These are phyloP conservation scores for Nannochloropsis salina DNA, from an alignment of 108 stramenopile species.

Conservation along the genomic window DNA sequence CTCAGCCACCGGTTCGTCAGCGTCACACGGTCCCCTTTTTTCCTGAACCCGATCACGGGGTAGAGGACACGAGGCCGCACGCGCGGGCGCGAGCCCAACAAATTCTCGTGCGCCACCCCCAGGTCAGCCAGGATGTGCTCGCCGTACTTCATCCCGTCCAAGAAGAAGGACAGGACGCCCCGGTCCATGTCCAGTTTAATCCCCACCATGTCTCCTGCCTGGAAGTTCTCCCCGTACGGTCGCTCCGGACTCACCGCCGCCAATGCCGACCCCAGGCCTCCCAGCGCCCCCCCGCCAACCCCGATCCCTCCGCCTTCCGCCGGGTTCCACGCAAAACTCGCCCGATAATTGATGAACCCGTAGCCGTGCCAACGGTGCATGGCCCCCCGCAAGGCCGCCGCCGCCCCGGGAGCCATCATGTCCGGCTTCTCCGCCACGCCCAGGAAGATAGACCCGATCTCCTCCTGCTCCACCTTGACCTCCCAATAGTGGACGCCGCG, in stretches of 20 bases:
- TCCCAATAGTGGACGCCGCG: conserved; percentile 95
- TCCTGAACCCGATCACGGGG: conserved; percentile 85
- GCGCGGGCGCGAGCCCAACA: conserved; percentile 77
- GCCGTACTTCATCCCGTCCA: conserved; percentile 89
- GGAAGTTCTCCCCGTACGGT: conserved; percentile 81
- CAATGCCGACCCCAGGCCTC: conserved; percentile 65
- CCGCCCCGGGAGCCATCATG: not conserved
- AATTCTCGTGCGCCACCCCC: conserved; percentile 86
- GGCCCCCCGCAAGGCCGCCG: not conserved
- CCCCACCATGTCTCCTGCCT: conserved; percentile 82
- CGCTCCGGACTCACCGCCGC: conserved; percentile 52
- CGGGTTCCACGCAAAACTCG: conserved; percentile 53
- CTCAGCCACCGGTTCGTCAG: conserved; percentile 74
- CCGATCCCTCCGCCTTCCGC: conserved; percentile 53
- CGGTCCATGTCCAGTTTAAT: conserved; percentile 88
- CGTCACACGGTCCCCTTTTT: conserved; percentile 82
- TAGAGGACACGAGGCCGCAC: conserved; percentile 66
- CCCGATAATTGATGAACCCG: conserved; percentile 86
- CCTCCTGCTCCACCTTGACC: conserved; percentile 79
- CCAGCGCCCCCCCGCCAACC: conserved; percentile 25
- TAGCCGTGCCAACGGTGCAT: conserved; percentile 33
- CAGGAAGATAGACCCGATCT: conserved; percentile 80
- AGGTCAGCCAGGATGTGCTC: conserved; percentile 88
- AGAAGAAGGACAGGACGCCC: conserved; percentile 81
- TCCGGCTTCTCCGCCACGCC: conserved; percentile 84